Conservation (phyloP, 2,329 filamentous ascomycete species). For the Aspergillus caelatus region DNA sequence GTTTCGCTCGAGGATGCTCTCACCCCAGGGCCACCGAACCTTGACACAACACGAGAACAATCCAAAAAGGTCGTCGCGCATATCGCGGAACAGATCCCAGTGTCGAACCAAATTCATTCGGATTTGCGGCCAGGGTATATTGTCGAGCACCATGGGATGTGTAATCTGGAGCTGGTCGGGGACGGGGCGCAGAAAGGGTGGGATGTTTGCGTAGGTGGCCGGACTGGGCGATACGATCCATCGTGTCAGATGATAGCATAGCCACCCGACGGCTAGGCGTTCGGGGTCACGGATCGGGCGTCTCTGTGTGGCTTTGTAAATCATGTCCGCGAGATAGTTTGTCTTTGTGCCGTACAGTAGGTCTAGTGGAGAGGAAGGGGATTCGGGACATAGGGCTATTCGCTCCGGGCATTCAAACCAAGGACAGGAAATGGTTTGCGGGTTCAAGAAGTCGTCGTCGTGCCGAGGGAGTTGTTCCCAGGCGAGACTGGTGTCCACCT, state of each 20-base stretch:
- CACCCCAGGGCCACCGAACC: slow-evolving; percentile 31
- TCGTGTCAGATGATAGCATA: slow-evolving; percentile 24
- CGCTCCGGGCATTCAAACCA: slow-evolving; percentile 25
- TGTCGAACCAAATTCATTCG: background rate
- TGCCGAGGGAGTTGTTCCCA: slow-evolving; percentile 22
- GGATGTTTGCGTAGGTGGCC: slow-evolving; percentile 22
- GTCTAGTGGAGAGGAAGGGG: slow-evolving; percentile 27
- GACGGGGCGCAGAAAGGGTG: slow-evolving; percentile 21
- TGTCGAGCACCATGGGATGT: slow-evolving; percentile 25
- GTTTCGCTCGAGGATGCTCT: slow-evolving; percentile 25
- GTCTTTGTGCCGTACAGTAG: slow-evolving; percentile 30
- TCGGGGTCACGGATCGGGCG: slow-evolving; percentile 31
- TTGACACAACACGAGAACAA: slow-evolving; percentile 21
- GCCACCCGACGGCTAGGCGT: slow-evolving; percentile 25
- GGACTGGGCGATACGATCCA: slow-evolving; percentile 28
- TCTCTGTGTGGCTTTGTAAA: slow-evolving; percentile 21
- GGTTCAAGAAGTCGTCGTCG: slow-evolving; percentile 18
- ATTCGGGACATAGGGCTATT: slow-evolving; percentile 24
- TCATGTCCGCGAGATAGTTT: slow-evolving; percentile 29
- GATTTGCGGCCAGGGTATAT: slow-evolving; percentile 24
- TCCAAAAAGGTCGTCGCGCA: background rate
- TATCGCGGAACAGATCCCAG: slow-evolving; percentile 13
- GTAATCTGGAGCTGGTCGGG: slow-evolving; percentile 22
- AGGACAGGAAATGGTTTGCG: slow-evolving; percentile 2
- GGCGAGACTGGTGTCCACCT: background rate